Conservation (phyloP, 2,329 filamentous ascomycete genomes). For the Chrysosporium keratinophilum region DNA sequence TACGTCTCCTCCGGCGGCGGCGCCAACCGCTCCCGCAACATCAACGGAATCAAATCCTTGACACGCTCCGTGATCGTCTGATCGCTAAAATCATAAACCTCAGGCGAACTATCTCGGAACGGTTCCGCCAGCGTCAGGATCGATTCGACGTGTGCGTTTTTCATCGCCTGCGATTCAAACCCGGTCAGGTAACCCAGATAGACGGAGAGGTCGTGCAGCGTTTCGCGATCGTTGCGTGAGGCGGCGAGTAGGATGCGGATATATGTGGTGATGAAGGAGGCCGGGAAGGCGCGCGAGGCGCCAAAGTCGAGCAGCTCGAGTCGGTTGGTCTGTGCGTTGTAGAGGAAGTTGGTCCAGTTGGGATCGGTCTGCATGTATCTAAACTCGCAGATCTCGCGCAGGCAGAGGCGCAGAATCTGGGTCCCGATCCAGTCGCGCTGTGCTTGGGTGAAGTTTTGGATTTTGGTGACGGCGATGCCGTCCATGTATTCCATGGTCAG, state of each 20-base stretch:
- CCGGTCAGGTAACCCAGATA: slow-evolving; percentile 86
- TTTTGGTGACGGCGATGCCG: slow-evolving; percentile 74
- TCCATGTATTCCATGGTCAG: slow-evolving; percentile 88
- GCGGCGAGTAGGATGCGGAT: slow-evolving; percentile 71
- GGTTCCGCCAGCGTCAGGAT: slow-evolving; percentile 87
- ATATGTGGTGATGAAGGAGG: slow-evolving; percentile 69
- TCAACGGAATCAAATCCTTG: slow-evolving; percentile 75
- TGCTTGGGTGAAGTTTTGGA: slow-evolving; percentile 62
- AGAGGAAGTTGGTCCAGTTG: slow-evolving; percentile 99
- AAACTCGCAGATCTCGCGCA: slow-evolving; percentile 90
- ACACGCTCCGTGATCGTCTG: slow-evolving; percentile 97
- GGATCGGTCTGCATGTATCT: slow-evolving; percentile 98
- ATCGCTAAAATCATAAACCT: slow-evolving; percentile 80
- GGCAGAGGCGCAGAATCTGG: slow-evolving; percentile 79
- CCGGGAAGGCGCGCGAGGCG: slow-evolving; percentile 75
- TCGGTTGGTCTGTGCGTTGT: slow-evolving; percentile 59
- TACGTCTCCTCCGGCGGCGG: slow-evolving; percentile 98
- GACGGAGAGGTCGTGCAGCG: slow-evolving; percentile 58
- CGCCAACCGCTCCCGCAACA: slow-evolving; percentile 78
- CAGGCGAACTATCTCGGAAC: slow-evolving; percentile 64
- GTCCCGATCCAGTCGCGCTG: slow-evolving; percentile 95
- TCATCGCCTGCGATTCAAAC: slow-evolving; percentile 73
- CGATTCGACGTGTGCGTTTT: slow-evolving; percentile 79
- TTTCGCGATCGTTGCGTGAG: slow-evolving; percentile 54
- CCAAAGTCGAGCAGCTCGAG: slow-evolving; percentile 94